Evolutionary conservation across 2,329 filamentous ascomycete genomes (phyloP), one percentile per base, ranked within the genome.

Genomic region (Aspergillus ibericus): DNA sequence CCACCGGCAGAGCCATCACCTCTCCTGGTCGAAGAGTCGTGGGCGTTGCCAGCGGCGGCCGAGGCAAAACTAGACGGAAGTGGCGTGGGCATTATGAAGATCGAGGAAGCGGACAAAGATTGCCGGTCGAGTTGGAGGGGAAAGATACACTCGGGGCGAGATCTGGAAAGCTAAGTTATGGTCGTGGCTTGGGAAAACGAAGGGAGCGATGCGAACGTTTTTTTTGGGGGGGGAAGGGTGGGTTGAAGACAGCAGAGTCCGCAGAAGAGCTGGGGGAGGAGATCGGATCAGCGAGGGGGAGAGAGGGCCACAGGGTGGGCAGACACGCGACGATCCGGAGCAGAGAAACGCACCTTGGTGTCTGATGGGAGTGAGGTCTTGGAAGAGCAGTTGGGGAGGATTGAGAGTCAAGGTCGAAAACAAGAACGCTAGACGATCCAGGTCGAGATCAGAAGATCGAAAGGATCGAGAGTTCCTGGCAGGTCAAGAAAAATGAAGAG

Each of bases 21-120:
- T 82, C 85, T 78, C 77, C 78, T 79, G 82, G 83, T 75, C 84
- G 85, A 74, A 82, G 85, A 78, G 75, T 86, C 74, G 81, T 76
- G 79, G 69, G 83, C 87, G 76, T 91, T 89, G 76, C 89, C 89
- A 74, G 90, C 89, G 68, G 90, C 90, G 70, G 90, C 90, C 73
- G 90, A 92, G 75, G 90, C 90, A 79, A 93, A 93, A 82, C 88
- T 92, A 69, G 90, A 91, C 70, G 89, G 87, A 76, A 92, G 84
- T 80, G 89, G 88, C 75, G 87, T 86, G 80, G 88, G 85, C 89
- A 92, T 84, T 70, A 66, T 77, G 68, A 55, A 60, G 40, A 47
- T 59, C 63, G 56, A 62, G 63, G 60, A 59, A 61, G 61, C 53
- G 63, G 68, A 62, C 46, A 56, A 52, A 58, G 55, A 63, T 20